phyloP scores from a whole-genome alignment of 73 alveolate species.

The Paraurostyla sp. region DNA sequence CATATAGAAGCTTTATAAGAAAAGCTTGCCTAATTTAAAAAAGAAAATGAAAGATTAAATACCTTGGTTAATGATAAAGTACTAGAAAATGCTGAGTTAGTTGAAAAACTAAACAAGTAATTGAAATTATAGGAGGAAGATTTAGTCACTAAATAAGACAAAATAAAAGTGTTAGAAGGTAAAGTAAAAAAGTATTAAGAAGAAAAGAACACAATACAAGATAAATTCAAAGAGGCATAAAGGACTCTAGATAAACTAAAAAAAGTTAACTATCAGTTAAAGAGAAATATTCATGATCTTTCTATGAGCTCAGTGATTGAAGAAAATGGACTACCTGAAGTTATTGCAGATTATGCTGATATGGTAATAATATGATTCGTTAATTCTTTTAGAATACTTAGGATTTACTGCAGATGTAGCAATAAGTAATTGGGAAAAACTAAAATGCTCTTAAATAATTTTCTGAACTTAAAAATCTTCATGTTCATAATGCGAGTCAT shows the following conservation, averaged over 20 bases:
- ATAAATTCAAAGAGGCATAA: not conserved
- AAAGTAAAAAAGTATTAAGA: not conserved
- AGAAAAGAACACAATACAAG: not conserved
- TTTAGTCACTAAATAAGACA: not conserved
- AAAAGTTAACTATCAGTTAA: not conserved
- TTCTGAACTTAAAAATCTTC: constrained; percentile 12
- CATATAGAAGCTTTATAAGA: constrained; percentile 64
- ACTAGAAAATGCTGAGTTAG: not conserved
- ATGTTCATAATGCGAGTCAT: not conserved
- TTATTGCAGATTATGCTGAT: constrained; percentile 30
- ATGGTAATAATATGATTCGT: constrained; percentile 25
- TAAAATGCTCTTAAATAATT: not conserved
- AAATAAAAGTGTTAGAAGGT: not conserved
- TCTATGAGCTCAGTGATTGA: not conserved
- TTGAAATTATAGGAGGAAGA: constrained; percentile 1
- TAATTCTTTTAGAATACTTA: constrained; percentile 34
- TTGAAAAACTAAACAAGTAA: not conserved
- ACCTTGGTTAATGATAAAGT: not conserved
- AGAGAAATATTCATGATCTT: not conserved
- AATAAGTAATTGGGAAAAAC: not conserved
- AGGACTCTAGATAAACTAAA: not conserved
- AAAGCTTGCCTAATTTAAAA: constrained; percentile 45
- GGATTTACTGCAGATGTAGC: not conserved
- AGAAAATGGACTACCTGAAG: not conserved
- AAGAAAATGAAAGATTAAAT: constrained; percentile 39